A percentile compares a stretch with the other conserved stretches of the same genome.
Evolutionary conservation across 23 red algal species (phyloP).

Genomic region (Agarophyton chilense): DNA sequence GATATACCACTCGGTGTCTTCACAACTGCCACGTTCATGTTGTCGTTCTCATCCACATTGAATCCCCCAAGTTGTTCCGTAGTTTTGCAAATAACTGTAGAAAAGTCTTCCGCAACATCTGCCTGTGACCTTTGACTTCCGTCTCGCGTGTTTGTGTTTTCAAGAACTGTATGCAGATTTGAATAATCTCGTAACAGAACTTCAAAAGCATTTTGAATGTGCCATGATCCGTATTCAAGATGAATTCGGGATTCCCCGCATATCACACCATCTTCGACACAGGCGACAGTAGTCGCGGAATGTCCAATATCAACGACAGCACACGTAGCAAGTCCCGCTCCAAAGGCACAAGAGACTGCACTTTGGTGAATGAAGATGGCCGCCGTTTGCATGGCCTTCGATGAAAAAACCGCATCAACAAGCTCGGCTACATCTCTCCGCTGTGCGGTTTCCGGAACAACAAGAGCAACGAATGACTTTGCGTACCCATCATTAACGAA

Average conservation of each 20-base stretch:
- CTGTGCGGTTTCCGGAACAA: constrained; percentile 66
- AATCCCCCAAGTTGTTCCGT: constrained; percentile 45
- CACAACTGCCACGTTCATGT: constrained; percentile 37
- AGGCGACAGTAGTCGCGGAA: constrained; percentile 58
- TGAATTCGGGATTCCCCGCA: constrained; percentile 67
- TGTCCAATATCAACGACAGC: constrained; percentile 84
- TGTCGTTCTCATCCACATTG: constrained; percentile 66
- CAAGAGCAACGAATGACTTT: constrained; percentile 41
- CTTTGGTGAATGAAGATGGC: constrained; percentile 77
- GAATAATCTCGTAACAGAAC: constrained; percentile 21
- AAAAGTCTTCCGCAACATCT: constrained; percentile 35
- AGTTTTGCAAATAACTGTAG: constrained; percentile 29
- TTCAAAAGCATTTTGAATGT: constrained; percentile 64
- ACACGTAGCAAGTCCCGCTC: constrained; percentile 70
- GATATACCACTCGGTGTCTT: constrained; percentile 37
- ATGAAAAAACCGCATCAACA: constrained; percentile 53
- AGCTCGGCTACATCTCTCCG: constrained; percentile 66
- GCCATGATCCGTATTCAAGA: constrained; percentile 57
- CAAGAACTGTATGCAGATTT: constrained; percentile 2
- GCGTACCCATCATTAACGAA: constrained; percentile 32
- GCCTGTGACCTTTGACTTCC: neutral
- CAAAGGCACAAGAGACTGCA: constrained; percentile 68
- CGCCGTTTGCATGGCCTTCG: constrained; percentile 20
- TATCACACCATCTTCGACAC: constrained; percentile 79
- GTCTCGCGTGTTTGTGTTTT: neutral